Percentiles rank a stretch among this genome's conserved stretches.
Evolutionary conservation across 306 rosid species (phyloP).

Genomic region (Cajanus cajan): DNA sequence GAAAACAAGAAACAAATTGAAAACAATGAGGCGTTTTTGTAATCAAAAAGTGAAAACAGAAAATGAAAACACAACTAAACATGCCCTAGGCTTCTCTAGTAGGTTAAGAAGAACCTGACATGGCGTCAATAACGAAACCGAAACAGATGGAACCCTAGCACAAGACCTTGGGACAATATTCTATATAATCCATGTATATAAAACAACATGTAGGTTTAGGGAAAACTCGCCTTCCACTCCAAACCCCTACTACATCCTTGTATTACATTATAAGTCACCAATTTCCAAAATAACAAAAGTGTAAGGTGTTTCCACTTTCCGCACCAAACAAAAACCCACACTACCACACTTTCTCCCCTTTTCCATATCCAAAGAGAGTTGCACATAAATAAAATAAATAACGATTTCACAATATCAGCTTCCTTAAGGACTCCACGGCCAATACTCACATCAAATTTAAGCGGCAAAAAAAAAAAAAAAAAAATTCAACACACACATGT

Average conservation of each 20-base stretch:
- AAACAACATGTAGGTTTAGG: neutral
- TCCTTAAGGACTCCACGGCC: neutral
- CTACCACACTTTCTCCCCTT: neutral
- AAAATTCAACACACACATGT: no score
- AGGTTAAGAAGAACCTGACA: neutral
- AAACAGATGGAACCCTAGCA: slow-evolving; percentile 6
- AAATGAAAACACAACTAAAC: no score
- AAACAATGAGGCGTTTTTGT: no score
- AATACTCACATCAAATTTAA: neutral
- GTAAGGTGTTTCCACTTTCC: neutral
- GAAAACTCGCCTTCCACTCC: slow-evolving; percentile 17
- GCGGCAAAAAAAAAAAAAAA: neutral
- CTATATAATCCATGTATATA: neutral
- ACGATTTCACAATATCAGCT: neutral
- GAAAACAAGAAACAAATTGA: no score
- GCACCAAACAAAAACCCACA: neutral
- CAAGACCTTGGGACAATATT: neutral
- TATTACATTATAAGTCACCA: neutral
- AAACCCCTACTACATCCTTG: neutral
- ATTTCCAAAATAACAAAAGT: neutral
- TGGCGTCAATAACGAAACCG: slow-evolving; percentile 4
- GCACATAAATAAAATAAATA: neutral
- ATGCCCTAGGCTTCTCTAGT: neutral
- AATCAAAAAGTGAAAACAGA: no score
- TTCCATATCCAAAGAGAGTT: neutral